phyloP scores from a whole-genome alignment of 352 stramenopile species.

The Phytophthora meadii region DNA sequence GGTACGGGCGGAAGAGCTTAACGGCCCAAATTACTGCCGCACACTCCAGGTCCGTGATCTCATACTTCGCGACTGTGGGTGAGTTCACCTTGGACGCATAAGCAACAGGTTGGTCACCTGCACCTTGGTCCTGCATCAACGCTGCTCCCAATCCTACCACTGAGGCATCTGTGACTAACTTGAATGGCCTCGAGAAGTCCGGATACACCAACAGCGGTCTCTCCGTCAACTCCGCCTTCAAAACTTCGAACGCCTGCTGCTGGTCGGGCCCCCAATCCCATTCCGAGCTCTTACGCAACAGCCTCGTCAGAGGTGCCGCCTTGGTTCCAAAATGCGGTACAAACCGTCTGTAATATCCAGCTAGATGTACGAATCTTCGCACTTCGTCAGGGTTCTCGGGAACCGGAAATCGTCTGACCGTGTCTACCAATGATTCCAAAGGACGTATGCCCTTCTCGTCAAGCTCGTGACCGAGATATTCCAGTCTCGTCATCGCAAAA shows the following conservation, averaged over 20 bases:
- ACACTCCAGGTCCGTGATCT: constrained; percentile 38
- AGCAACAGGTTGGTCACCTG: constrained; percentile 11
- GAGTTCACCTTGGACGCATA: constrained; percentile 34
- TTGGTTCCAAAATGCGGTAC: constrained; percentile 21
- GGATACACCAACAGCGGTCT: constrained; percentile 21
- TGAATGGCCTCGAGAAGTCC: constrained; percentile 35
- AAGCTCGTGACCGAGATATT: constrained; percentile 38
- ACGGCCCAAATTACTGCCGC: constrained; percentile 6
- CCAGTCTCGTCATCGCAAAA: constrained; percentile 17
- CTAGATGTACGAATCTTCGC: constrained; percentile 32
- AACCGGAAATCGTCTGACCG: neutral
- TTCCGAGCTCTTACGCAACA: constrained; percentile 22
- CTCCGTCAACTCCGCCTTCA: neutral
- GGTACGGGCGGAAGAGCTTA: neutral
- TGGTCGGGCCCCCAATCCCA: constrained; percentile 35
- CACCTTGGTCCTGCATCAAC: constrained; percentile 33
- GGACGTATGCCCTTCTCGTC: constrained; percentile 10
- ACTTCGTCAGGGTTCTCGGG: constrained; percentile 14
- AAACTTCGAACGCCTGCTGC: constrained; percentile 18
- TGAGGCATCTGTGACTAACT: constrained; percentile 34
- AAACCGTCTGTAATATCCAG: constrained; percentile 40
- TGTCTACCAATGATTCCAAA: constrained; percentile 11
- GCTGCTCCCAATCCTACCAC: constrained; percentile 19
- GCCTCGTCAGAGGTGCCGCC: constrained; percentile 17
- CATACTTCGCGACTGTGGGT: constrained; percentile 22